A percentile compares a stretch with the other conserved stretches of the same genome.
Conservation (phyloP, 148 eudicot genomes). For the Amaranthus cruentus region DNA sequence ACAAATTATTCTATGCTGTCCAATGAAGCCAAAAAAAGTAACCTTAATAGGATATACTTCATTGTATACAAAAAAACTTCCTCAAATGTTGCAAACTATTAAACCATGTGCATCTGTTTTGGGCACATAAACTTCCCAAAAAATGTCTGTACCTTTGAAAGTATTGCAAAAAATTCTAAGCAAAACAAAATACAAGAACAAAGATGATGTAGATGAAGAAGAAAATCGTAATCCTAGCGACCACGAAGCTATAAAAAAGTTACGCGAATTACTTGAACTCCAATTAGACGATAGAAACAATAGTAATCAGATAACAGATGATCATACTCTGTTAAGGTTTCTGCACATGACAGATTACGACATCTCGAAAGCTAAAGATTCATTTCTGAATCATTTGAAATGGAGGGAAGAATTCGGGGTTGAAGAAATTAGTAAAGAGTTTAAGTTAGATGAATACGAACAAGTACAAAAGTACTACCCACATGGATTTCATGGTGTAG, state of each 20-base stretch:
- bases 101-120: not conserved
- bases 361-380: slow-evolving; percentile 47
- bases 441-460: slow-evolving; percentile 37
- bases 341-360: slow-evolving; percentile 48
- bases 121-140: not conserved
- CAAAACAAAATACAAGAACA: slow-evolving; percentile 17
- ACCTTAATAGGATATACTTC: not conserved
- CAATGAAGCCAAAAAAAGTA: slow-evolving; percentile 4
- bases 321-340: slow-evolving; percentile 53
- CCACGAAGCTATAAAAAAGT: slow-evolving; percentile 37
- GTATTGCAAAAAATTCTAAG: slow-evolving; percentile 14
- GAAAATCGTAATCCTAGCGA: slow-evolving; percentile 32
- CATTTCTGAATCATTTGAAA: slow-evolving; percentile 43
- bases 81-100: not conserved
- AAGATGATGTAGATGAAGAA: slow-evolving; percentile 10
- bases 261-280: slow-evolving; percentile 43
- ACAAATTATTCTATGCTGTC: slow-evolving; percentile 13
- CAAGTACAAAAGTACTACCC: slow-evolving; percentile 52
- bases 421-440: slow-evolving; percentile 49
- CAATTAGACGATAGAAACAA: not conserved
- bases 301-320: slow-evolving; percentile 18
- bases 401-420: slow-evolving; percentile 54
- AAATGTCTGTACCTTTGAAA: slow-evolving; percentile 24
- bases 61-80: slow-evolving; percentile 8
- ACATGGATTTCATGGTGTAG: slow-evolving; percentile 67